phyloP scores from a whole-genome alignment of 1,284 basidiomycete genomes.

The Malassezia obtusa region DNA sequence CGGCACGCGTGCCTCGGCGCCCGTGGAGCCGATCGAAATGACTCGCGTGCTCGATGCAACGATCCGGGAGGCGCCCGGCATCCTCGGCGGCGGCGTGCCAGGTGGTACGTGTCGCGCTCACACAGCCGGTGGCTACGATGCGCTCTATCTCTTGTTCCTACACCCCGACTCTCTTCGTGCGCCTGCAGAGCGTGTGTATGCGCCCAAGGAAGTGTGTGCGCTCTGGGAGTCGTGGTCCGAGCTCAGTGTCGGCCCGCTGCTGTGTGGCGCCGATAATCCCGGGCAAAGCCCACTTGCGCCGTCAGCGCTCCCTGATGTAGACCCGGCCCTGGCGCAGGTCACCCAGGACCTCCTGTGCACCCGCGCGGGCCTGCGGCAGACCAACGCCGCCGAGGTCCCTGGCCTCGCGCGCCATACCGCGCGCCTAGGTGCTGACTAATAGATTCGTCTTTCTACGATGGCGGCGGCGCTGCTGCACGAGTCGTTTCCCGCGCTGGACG shows the following conservation, averaged over 20 bases:
- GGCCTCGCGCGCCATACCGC: constrained; percentile 4
- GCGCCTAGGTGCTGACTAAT: constrained; percentile 10
- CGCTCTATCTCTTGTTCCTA: constrained; percentile 69
- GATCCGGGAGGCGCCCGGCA: constrained; percentile 60
- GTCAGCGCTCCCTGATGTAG: not conserved
- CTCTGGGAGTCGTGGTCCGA: constrained; percentile 20
- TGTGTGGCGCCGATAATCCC: constrained; percentile 58
- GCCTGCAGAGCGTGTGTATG: not conserved
- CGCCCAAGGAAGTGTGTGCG: constrained; percentile 14
- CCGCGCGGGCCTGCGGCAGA: not conserved
- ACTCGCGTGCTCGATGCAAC: constrained; percentile 75
- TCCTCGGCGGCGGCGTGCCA: constrained; percentile 88
- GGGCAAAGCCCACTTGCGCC: not conserved
- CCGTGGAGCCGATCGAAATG: constrained; percentile 85
- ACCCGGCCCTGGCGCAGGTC: not conserved
- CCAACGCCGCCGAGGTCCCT: not conserved
- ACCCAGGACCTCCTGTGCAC: not conserved
- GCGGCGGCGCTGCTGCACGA: constrained; percentile 67
- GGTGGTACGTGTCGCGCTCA: constrained; percentile 51
- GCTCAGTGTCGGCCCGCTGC: constrained; percentile 49
- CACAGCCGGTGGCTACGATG: constrained; percentile 84
- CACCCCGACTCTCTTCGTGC: not conserved
- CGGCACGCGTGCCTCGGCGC: constrained; percentile 68
- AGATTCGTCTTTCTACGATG: constrained; percentile 7
- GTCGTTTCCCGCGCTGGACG: constrained; percentile 76